Evolutionary conservation across 495 filamentous ascomycete genomes (phyloP).

Genomic region (Penicillium bialowiezense): DNA sequence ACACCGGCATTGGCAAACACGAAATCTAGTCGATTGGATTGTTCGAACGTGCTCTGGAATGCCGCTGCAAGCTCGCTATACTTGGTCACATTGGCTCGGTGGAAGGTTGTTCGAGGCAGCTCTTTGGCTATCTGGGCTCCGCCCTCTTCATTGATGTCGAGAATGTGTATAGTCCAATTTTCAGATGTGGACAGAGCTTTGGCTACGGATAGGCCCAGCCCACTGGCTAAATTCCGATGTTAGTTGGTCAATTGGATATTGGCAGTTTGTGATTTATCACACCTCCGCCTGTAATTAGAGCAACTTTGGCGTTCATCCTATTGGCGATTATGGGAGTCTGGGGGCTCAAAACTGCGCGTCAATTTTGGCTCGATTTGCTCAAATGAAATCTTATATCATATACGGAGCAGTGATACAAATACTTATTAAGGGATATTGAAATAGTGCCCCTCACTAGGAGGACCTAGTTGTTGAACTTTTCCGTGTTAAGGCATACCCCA

Average conservation of each 20-base stretch:
- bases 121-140: slow-evolving; percentile 6
- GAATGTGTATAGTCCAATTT: slow-evolving; percentile 13
- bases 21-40: slow-evolving; percentile 11
- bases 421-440: no score
- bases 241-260: background rate
- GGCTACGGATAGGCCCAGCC: slow-evolving; percentile 15
- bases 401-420: no score
- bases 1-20: slow-evolving; percentile 24
- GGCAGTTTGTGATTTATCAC: background rate
- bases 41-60: slow-evolving; percentile 8
- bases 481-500: background rate
- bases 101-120: slow-evolving; percentile 5
- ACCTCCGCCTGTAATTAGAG: slow-evolving; percentile 24
- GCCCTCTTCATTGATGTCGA: slow-evolving; percentile 14
- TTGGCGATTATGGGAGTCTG: background rate
- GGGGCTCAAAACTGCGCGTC: no score
- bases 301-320: slow-evolving; percentile 9
- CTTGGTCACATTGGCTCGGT: slow-evolving; percentile 14
- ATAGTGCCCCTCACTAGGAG: no score
- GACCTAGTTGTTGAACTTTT: no score
- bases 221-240: slow-evolving; percentile 9
- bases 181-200: slow-evolving; percentile 7
- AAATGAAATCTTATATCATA: background rate
- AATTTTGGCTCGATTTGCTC: no score
- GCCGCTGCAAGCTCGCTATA: slow-evolving; percentile 13